A percentile compares a stretch with the other conserved stretches of the same genome.
phyloP scores from a whole-genome alignment of 768 basidiomycete species.

The Sarcodon aspratus region DNA sequence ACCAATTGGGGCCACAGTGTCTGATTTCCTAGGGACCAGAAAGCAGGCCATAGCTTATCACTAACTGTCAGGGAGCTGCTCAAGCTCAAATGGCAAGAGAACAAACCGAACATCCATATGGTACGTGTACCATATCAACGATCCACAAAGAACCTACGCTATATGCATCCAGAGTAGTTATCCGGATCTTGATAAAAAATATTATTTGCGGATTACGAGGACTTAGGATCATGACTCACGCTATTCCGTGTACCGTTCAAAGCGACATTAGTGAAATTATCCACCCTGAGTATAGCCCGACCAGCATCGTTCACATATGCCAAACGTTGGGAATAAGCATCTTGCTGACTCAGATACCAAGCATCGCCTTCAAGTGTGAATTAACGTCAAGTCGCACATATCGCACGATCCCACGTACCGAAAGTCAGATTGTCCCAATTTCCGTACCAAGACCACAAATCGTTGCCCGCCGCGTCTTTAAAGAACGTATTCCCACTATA shows the following conservation, averaged over 20 bases:
- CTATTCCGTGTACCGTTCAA: conserved; percentile 40
- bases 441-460: conserved; percentile 22
- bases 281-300: conserved; percentile 57
- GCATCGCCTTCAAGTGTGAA: conserved; percentile 36
- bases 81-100: background rate
- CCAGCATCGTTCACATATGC: conserved; percentile 43
- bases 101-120: conserved; percentile 41
- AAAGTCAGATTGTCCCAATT: conserved; percentile 17
- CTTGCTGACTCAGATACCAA: conserved; percentile 33
- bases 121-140: conserved; percentile 29
- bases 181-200: conserved; percentile 14
- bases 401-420: conserved; percentile 8
- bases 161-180: conserved; percentile 25
- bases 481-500: conserved; percentile 26
- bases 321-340: conserved; percentile 32
- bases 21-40: conserved; percentile 20
- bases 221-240: conserved; percentile 19
- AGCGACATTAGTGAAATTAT: conserved; percentile 44
- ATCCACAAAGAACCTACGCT: conserved; percentile 29
- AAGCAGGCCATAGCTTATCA: conserved; percentile 14
- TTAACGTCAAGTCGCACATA: background rate
- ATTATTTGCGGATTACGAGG: conserved; percentile 9
- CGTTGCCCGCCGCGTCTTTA: conserved; percentile 6
- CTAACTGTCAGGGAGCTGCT: conserved; percentile 17
- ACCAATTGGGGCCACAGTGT: conserved; percentile 22